These are phyloP conservation scores for Russula sp. DNA, from an alignment of 768 basidiomycete species.

Conservation along the genomic window DNA sequence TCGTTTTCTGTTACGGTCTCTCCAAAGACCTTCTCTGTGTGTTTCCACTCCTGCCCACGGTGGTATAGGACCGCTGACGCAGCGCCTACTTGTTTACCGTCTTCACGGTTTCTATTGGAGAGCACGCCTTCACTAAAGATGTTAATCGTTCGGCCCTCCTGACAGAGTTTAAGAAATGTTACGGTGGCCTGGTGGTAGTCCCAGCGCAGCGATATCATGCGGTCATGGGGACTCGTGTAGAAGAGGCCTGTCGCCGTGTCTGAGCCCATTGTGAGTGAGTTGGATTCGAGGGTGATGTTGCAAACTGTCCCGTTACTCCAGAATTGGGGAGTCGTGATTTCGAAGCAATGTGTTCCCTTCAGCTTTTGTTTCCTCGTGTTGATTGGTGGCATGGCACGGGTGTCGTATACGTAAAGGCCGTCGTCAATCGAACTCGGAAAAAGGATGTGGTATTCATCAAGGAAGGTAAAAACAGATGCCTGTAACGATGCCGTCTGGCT, in stretches of 20 bases:
- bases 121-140: too few species aligned
- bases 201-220: slow-evolving; percentile 5
- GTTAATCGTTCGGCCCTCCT: too few species aligned
- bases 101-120: too few species aligned
- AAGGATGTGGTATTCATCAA: slow-evolving; percentile 18
- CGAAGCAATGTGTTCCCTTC: slow-evolving; percentile 22
- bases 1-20: too few species aligned
- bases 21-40: too few species aligned
- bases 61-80: too few species aligned
- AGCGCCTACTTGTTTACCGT: too few species aligned
- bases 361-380: not conserved
- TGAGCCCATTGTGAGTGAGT: slow-evolving; percentile 6
- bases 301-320: not conserved
- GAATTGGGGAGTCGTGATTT: not conserved
- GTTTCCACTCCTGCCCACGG: too few species aligned
- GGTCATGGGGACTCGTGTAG: not conserved
- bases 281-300: slow-evolving; percentile 1
- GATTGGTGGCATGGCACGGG: slow-evolving; percentile 15
- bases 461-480: slow-evolving; percentile 8
- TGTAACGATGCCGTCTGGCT: slow-evolving; percentile 14
- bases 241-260: not conserved
- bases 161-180: too few species aligned
- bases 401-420: slow-evolving; percentile 17
- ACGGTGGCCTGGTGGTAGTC: too few species aligned
- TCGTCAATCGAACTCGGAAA: slow-evolving; percentile 17